Base-by-base conservation (phyloP, 2,329 filamentous ascomycete species). In the Helotiales sp. region DNA sequence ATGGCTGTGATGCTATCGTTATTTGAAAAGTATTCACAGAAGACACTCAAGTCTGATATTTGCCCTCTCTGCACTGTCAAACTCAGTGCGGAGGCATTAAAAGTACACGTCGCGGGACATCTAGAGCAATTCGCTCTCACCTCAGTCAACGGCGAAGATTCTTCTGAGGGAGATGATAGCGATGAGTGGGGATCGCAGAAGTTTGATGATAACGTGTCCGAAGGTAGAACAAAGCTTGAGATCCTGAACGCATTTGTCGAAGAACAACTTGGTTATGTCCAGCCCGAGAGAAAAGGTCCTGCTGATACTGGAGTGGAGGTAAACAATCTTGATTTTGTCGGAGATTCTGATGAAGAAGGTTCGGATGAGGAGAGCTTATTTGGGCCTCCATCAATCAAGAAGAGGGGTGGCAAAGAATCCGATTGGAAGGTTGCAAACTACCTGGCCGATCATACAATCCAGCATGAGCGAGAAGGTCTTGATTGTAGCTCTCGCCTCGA, bases 1-100 rank as follows among this genome's bases (percentile, higher is more conserved):
- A 55, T 65, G 13, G 59, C 57, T 6, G n/a, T 63, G 3, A 47
- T 69, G 3, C 55, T 67, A 0, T 65, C 65, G 2, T 54, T 60
- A 15, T 67, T 63, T 46, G 54, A 59, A 50, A 52, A 56, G 13
- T 59, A 50, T 27, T 57, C 58, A 9, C 47, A 59, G 25, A 47
- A 25, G 10, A 5, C 22, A 27, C 24, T 51, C 31, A 33, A 29
- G 51, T 10, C 36, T 15, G 10, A 27, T 38, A 19, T 22, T 40
- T 42, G 38, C 19, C 19, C 38, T 2, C 5, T 42, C 6, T 42
- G 38, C 19, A 22, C 19, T 25, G 38, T 42, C 38, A 42, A 25
- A 13, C 19, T 25, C 9, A 10, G 19, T 8, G 38, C 38, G 24
- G 44, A 13, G 19, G 54, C 59, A 0, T 54, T 58, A 44, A 60